phyloP scores from a whole-genome alignment of 768 basidiomycete species.

The Hypholoma sublateritium region DNA sequence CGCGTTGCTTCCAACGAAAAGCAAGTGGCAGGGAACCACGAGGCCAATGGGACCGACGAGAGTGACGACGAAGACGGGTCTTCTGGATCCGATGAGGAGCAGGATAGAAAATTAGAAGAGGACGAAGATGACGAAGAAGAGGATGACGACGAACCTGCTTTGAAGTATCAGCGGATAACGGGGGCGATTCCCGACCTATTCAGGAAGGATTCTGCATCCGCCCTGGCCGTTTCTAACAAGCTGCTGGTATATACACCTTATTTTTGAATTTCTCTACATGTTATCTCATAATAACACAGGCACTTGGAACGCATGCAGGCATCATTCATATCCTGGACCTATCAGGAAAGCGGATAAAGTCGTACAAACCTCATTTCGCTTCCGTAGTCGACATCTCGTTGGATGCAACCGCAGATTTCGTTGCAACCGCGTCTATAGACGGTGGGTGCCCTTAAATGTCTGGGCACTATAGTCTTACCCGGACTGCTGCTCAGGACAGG shows the following conservation, averaged over 20 bases:
- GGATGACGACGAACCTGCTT: conserved; percentile 86
- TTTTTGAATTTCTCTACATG: background rate
- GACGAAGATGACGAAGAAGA: conserved; percentile 28
- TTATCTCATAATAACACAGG: conserved; percentile 43
- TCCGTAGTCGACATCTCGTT: conserved; percentile 84
- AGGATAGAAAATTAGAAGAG: conserved; percentile 22
- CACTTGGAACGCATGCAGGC: conserved; percentile 91
- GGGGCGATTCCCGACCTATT: conserved; percentile 75
- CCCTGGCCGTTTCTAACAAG: conserved; percentile 73
- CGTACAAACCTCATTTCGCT: conserved; percentile 87
- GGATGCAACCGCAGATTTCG: conserved; percentile 83
- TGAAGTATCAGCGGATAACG: conserved; percentile 87
- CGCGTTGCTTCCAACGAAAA: background rate
- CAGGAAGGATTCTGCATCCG: conserved; percentile 87
- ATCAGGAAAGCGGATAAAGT: conserved; percentile 79
- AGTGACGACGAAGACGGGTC: background rate
- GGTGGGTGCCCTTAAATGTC: conserved; percentile 49
- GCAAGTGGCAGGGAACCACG: background rate
- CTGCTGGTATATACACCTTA: conserved; percentile 51
- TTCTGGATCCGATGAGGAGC: background rate
- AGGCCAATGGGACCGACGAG: conserved; percentile 1
- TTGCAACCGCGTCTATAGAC: conserved; percentile 91
- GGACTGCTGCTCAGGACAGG: conserved; percentile 65
- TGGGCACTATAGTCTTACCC: conserved; percentile 13
- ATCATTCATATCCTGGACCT: conserved; percentile 85